Conservation (phyloP, 371 early-diverging fungal species). For the Mucor lusitanicus region DNA sequence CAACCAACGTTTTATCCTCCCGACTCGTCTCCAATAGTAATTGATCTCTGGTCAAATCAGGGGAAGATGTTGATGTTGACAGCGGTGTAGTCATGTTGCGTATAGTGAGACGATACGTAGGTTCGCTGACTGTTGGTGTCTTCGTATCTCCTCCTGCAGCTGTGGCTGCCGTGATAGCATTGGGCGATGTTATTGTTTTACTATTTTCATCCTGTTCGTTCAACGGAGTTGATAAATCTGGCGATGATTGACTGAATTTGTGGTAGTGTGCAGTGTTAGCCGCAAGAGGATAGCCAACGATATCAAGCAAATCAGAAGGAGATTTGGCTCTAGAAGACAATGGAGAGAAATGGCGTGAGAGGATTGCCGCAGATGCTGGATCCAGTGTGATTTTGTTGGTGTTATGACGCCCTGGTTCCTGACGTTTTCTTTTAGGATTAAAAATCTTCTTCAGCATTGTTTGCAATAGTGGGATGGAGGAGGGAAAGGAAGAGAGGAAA, state of each 20-base stretch:
- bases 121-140: not conserved
- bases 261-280: not conserved
- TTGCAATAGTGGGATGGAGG: not conserved
- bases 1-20: constrained; percentile 22
- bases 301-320: constrained; percentile 31
- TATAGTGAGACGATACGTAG: not conserved
- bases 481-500: not conserved
- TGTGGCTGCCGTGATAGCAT: not conserved
- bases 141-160: not conserved
- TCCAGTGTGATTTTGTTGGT: constrained; percentile 15
- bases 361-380: constrained; percentile 18
- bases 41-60: not conserved
- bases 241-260: constrained; percentile 4
- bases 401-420: constrained; percentile 9
- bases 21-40: constrained; percentile 15
- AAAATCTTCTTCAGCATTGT: constrained; percentile 21
- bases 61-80: not conserved
- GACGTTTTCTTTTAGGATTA: constrained; percentile 8
- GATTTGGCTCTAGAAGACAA: constrained; percentile 23
- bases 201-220: not conserved
- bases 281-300: constrained; percentile 24
- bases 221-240: constrained; percentile 12
- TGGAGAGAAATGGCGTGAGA: constrained; percentile 26
- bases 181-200: not conserved
- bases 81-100: constrained; percentile 9